A percentile compares a stretch with the other conserved stretches of the same genome.
These are phyloP conservation scores for Suillus spraguei DNA, from an alignment of 768 basidiomycete species.

Conservation along the genomic window DNA sequence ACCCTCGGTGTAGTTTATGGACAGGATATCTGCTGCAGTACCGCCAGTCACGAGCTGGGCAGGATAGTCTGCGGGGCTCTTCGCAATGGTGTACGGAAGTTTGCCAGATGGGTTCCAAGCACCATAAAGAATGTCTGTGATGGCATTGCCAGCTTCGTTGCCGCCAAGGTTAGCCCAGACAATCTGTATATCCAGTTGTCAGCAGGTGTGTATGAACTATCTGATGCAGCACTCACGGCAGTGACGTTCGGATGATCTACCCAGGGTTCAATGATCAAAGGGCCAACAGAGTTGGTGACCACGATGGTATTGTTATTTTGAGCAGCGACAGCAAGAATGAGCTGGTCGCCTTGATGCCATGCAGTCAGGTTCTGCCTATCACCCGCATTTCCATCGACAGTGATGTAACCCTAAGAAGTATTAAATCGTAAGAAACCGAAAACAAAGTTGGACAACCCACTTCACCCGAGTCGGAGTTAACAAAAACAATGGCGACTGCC, in stretches of 20 bases:
- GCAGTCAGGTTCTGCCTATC: conserved; percentile 42
- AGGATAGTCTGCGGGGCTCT: conserved; percentile 52
- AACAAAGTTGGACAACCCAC: conserved; percentile 22
- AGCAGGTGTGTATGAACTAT: conserved; percentile 2
- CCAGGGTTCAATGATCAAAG: conserved; percentile 70
- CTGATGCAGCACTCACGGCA: conserved; percentile 50
- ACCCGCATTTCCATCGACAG: conserved; percentile 56
- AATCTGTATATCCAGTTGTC: conserved; percentile 32
- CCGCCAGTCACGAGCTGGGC: conserved; percentile 40
- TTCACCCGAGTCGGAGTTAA: conserved; percentile 85
- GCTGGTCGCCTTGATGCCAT: conserved; percentile 37
- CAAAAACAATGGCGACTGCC: conserved; percentile 78
- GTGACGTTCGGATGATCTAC: conserved; percentile 74
- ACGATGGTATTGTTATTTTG: conserved; percentile 80
- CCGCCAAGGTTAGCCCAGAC: conserved; percentile 62
- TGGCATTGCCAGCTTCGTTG: conserved; percentile 76
- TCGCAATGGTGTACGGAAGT: conserved; percentile 75
- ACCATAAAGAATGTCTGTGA: conserved; percentile 81
- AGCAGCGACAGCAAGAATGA: conserved; percentile 60
- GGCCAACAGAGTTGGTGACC: conserved; percentile 78
- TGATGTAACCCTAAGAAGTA: conserved; percentile 47
- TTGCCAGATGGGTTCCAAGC: conserved; percentile 74
- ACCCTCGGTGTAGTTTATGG: conserved; percentile 66
- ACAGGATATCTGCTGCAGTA: conserved; percentile 31
- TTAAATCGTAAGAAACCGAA: neutral